A percentile compares a stretch with the other conserved stretches of the same genome.
Evolutionary conservation across 306 rosid genomes (phyloP).

Genomic region (Quercus bicolor): DNA sequence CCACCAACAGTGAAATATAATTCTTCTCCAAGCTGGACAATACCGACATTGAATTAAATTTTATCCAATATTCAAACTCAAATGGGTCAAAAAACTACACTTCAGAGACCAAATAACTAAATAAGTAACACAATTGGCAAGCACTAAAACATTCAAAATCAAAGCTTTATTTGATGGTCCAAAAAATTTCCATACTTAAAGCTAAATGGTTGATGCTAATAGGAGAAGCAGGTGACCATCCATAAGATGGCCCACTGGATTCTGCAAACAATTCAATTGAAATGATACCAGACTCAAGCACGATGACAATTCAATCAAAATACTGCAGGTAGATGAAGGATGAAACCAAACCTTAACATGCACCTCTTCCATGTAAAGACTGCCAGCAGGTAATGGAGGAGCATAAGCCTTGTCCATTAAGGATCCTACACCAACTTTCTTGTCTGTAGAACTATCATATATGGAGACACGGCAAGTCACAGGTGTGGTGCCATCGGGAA

Average conservation of each 20-base stretch:
- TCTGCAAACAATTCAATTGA: background rate
- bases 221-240: background rate
- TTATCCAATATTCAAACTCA: slow-evolving; percentile 12
- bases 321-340: background rate
- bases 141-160: slow-evolving; percentile 1
- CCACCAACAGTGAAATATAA: slow-evolving; percentile 74
- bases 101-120: background rate
- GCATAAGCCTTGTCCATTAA: slow-evolving; percentile 94
- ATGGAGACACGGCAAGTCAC: slow-evolving; percentile 93
- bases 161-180: background rate
- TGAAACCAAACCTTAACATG: slow-evolving; percentile 76
- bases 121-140: background rate
- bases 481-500: slow-evolving; percentile 98
- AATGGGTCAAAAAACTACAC: background rate
- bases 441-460: slow-evolving; percentile 80
- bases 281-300: slow-evolving; percentile 8
- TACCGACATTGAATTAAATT: slow-evolving; percentile 23
- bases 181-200: background rate
- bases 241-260: background rate
- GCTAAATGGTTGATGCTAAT: background rate
- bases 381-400: slow-evolving; percentile 73
- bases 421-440: slow-evolving; percentile 91
- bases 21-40: slow-evolving; percentile 82
- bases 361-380: slow-evolving; percentile 99
- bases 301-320: slow-evolving; percentile 1